A percentile compares a stretch with the other conserved stretches of the same genome.
Conservation (phyloP, 2,329 filamentous ascomycete species). For the Sarocladium kiliense region DNA sequence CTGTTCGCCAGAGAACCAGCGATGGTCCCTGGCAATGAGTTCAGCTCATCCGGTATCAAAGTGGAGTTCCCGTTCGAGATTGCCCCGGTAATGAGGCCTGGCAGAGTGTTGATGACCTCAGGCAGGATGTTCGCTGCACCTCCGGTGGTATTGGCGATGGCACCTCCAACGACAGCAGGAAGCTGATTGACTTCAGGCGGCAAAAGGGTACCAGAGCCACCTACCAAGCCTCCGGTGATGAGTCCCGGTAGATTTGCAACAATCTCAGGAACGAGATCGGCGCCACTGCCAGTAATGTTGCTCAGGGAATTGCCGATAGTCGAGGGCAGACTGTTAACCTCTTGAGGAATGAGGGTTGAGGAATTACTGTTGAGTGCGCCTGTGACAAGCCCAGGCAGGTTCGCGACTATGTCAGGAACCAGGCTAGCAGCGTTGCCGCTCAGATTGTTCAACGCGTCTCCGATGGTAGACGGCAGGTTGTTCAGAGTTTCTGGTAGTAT, state of each 20-base stretch:
- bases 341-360: slow-evolving; percentile 1
- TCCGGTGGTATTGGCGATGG: neutral
- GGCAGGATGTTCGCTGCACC: neutral
- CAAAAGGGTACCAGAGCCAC: slow-evolving; percentile 5
- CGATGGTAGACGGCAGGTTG: slow-evolving; percentile 1
- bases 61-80: neutral
- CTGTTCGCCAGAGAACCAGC: slow-evolving; percentile 3
- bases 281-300: neutral
- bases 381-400: slow-evolving; percentile 6
- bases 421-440: neutral
- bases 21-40: neutral
- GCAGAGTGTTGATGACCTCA: neutral
- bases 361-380: neutral
- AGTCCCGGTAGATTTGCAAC: neutral
- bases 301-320: slow-evolving; percentile 4
- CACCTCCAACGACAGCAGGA: neutral
- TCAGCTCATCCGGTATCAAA: slow-evolving; percentile 2
- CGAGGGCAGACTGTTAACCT: neutral
- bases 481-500: neutral
- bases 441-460: neutral
- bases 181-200: slow-evolving; percentile 3
- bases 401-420: slow-evolving; percentile 5
- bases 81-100: slow-evolving; percentile 3
- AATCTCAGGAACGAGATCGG: neutral
- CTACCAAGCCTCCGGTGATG: neutral